phyloP scores from a whole-genome alignment of 2,329 filamentous ascomycete genomes.

The Nigrograna mackinnonii region DNA sequence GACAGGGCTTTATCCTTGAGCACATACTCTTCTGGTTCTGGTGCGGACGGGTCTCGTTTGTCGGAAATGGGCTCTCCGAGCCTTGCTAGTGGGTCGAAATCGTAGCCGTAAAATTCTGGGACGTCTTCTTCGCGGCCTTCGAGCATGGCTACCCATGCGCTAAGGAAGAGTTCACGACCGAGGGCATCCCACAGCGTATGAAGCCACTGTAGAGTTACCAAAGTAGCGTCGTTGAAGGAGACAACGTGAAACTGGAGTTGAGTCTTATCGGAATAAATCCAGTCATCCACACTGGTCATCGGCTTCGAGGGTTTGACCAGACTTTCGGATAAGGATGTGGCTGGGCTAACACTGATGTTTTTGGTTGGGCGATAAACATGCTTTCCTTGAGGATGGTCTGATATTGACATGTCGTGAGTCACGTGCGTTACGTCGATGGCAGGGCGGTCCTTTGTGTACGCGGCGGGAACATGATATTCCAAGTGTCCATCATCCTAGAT shows the following conservation, averaged over 20 bases:
- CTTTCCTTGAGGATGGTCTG: constrained; percentile 46
- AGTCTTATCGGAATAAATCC: constrained; percentile 22
- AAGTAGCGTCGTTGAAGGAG: constrained; percentile 24
- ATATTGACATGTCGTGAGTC: constrained; percentile 39
- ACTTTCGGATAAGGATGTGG: constrained; percentile 7
- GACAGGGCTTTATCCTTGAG: constrained; percentile 6
- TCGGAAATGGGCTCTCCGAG: not conserved
- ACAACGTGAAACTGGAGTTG: constrained; percentile 20
- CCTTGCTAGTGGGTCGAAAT: constrained; percentile 19
- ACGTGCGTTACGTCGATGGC: constrained; percentile 47
- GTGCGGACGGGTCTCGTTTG: too few species aligned
- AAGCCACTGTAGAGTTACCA: constrained; percentile 24
- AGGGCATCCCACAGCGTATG: constrained; percentile 26
- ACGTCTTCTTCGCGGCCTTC: constrained; percentile 23
- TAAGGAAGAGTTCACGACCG: constrained; percentile 16
- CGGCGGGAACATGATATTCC: constrained; percentile 47
- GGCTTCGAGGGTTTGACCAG: constrained; percentile 2
- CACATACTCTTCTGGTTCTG: not conserved
- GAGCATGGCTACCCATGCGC: constrained; percentile 25
- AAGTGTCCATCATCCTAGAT: constrained; percentile 24
- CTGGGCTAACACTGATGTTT: not conserved
- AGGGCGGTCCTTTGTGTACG: constrained; percentile 42
- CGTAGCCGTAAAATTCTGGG: constrained; percentile 17
- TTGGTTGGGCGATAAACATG: constrained; percentile 33
- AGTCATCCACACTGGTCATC: constrained; percentile 16